Conservation (phyloP, 208 protist species). For the Trypanosoma conorhini region DNA sequence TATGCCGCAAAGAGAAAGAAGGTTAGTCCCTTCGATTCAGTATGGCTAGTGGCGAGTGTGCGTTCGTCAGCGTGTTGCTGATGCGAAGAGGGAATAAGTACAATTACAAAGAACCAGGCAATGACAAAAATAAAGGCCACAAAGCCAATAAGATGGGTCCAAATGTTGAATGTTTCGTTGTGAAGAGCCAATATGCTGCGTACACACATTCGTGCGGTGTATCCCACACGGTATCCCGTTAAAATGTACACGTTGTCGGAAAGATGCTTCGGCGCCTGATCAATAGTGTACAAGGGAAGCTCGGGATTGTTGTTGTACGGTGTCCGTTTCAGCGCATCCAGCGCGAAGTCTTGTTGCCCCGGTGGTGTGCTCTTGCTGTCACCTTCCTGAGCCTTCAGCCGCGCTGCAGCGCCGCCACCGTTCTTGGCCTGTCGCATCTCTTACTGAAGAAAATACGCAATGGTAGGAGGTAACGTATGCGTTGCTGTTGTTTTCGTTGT, state of each 20-base stretch:
- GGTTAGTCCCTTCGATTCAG: constrained; percentile 19
- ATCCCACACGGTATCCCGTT: constrained; percentile 41
- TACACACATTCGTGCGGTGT: constrained; percentile 39
- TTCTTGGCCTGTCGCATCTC: background rate
- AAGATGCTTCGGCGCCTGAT: constrained; percentile 42
- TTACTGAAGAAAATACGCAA: background rate
- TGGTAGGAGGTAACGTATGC: background rate
- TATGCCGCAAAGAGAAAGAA: constrained; percentile 72
- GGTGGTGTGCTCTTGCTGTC: background rate
- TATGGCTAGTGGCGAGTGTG: background rate
- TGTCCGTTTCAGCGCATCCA: constrained; percentile 2
- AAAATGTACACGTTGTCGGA: constrained; percentile 46
- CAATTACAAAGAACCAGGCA: constrained; percentile 29
- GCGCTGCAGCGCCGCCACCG: background rate
- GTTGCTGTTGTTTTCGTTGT: background rate
- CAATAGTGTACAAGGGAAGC: constrained; percentile 41
- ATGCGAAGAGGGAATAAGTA: constrained; percentile 29
- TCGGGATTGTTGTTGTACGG: constrained; percentile 32
- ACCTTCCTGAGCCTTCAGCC: background rate
- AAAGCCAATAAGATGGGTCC: constrained; percentile 57
- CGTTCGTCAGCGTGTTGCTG: background rate
- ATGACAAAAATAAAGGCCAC: constrained; percentile 36
- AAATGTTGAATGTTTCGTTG: constrained; percentile 80
- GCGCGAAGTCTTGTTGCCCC: background rate
- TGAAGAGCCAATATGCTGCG: constrained; percentile 46